Conservation (phyloP, 2,329 filamentous ascomycete genomes). For the Madurella fahalii region DNA sequence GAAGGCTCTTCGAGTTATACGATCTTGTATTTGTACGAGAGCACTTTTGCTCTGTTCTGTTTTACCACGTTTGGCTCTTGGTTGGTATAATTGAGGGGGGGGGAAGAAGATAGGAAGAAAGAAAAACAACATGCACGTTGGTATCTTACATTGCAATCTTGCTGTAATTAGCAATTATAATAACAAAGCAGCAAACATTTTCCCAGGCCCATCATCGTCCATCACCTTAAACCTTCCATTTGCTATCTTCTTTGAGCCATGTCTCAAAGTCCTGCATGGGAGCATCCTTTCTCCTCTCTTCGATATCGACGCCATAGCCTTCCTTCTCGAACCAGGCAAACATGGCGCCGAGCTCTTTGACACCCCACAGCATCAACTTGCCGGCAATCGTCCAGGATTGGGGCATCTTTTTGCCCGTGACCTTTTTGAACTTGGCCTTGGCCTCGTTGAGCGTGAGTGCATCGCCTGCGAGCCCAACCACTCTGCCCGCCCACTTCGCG, state of each 20-base stretch:
- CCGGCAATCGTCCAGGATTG: slow-evolving; percentile 32
- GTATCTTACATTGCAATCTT: too few relatives aligned
- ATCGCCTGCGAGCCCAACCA: slow-evolving; percentile 34
- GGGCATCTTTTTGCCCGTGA: slow-evolving; percentile 30
- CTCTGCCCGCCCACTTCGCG: slow-evolving; percentile 29
- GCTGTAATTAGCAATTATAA: too few relatives aligned
- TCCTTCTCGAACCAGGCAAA: slow-evolving; percentile 36
- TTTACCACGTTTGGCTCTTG: too few relatives aligned
- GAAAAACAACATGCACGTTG: too few relatives aligned
- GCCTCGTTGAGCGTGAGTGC: slow-evolving; percentile 33
- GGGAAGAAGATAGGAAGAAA: too few relatives aligned
- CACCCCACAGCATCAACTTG: slow-evolving; percentile 27
- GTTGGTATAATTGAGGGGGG: too few relatives aligned
- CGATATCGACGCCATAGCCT: slow-evolving; percentile 40
- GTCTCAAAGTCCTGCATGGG: slow-evolving; percentile 35
- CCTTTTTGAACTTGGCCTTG: slow-evolving; percentile 28
- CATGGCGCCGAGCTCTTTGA: slow-evolving; percentile 33
- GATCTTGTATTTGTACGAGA: too few relatives aligned
- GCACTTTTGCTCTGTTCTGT: too few relatives aligned
- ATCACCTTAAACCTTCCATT: slow-evolving; percentile 16
- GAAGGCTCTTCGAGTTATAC: too few relatives aligned
- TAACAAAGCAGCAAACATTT: not conserved
- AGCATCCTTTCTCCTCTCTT: slow-evolving; percentile 28
- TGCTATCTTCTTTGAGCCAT: slow-evolving; percentile 37
- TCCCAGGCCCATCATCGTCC: not conserved